Base-by-base conservation (phyloP, 169 alveolate species). In the Eimeria zaria region DNA sequence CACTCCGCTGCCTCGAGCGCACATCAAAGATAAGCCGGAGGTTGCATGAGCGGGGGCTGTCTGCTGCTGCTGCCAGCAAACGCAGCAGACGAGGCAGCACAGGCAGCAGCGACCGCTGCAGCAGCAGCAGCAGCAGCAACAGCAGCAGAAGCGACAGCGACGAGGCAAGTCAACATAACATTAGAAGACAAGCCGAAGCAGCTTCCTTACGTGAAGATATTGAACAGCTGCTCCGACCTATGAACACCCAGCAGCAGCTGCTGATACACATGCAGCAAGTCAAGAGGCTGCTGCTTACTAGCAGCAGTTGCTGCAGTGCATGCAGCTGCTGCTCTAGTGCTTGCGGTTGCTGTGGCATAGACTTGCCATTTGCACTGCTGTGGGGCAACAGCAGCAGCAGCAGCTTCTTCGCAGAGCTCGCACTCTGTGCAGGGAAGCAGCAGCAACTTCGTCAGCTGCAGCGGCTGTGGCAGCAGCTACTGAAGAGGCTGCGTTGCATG, bases 321-420 rank as follows among this genome's bases (percentile, higher is more conserved):
- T 84, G 92, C 48, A 84, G 80, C 53, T 84, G 92, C 92, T 84
- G 92, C 92, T 36, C 62, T 80, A 84, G 92, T 39, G 92, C 92
- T 7, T 84, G 92, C 78, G 55, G 92, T 1, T 84, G 92, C 92
- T 84, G 92, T 41, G 78, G 92, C 78, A 16, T 84, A 18, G 92
- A 84, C 62, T 24, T 53, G 92, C 80, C 92, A 33, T 84, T 84
- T 36, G 92, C 46, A 60, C 46, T 84, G 36, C 78, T 84, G 30
- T 84, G 92, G 92, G 92, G 92, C 20, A 60, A 80, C 76, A 84
- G 80, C 78, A 84, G 92, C 58, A 58, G 92, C 62, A 60, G 78
- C 78, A 84, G 92, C 58, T 84, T 58, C 44, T 53, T 84, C 60
- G 53, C 92, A 20, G 92, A 84, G 64, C 48, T 84, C 46, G 92